Evolutionary conservation across 257 asterid species (phyloP).

Genomic region (Gentiana macrophylla): DNA sequence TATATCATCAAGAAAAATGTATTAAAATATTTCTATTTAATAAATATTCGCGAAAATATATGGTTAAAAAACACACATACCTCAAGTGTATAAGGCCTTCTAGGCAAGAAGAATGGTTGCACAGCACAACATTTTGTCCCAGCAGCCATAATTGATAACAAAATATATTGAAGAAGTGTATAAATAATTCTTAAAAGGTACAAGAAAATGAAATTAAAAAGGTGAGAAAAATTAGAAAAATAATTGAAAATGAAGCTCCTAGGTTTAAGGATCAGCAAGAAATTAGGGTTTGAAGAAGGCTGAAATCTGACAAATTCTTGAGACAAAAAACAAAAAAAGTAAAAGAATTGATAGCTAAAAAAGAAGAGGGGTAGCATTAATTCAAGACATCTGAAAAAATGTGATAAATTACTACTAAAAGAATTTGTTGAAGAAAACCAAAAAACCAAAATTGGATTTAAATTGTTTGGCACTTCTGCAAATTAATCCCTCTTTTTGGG

Average conservation of each 20-base stretch:
- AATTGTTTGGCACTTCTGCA: conserved; percentile 17
- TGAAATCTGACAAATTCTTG: neutral
- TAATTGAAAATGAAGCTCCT: neutral
- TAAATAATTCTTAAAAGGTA: neutral
- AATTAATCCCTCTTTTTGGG: conserved; percentile 28
- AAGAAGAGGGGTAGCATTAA: neutral
- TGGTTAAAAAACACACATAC: conserved; percentile 8
- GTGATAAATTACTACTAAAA: neutral
- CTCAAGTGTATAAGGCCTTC: conserved; percentile 34
- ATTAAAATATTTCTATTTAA: too few species aligned
- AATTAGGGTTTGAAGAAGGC: neutral
- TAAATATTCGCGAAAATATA: neutral
- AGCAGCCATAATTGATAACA: conserved; percentile 27
- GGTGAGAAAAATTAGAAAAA: neutral
- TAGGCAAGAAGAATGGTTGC: conserved; percentile 35
- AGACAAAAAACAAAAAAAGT: neutral
- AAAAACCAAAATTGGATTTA: conserved; percentile 1
- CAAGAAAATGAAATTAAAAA: too few species aligned
- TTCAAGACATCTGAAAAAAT: conserved; percentile 13
- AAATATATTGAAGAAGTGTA: neutral
- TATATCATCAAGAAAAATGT: neutral
- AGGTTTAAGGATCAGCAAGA: neutral
- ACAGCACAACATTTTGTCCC: conserved; percentile 38
- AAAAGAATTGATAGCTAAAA: neutral
- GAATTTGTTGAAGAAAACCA: neutral